Evolutionary conservation across 2,329 filamentous ascomycete genomes (phyloP), one percentile per base, ranked within the genome.

Genomic region (Sclerotinia glacialis): DNA sequence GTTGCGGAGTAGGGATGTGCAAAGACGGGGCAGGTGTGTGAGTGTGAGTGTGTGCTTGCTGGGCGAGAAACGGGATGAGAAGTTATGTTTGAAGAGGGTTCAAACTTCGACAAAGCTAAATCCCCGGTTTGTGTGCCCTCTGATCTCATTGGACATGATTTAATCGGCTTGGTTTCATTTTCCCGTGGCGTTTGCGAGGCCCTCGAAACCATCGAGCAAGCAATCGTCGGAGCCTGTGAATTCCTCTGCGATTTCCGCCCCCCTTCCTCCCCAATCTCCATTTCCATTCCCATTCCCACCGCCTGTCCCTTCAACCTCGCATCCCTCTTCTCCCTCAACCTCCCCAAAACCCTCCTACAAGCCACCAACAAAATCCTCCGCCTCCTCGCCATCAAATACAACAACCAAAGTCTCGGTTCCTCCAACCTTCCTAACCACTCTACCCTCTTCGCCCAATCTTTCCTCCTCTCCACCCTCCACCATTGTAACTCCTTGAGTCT

Each of bases 381-480:
- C 40, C 70, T 37, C 47, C 71, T 69, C 12, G 71, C 70, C 70
- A 73, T 71, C 50, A 72, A 60, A 64, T 70, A 73, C 9, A 72
- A 50, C 26, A 72, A 47, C 71, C 71, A 71, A 5, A 69, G 64
- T 26, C 72, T 65, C 28, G 71, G 69, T 40, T 71, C 71, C 34
- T 67, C 67, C 68, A 73, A 71, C n/a, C 67, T 64, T n/a, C 70
- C 62, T 56, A 73, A 49, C 70, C 71, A 72, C 14, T 71, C 42
- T 26, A 71, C 70, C n/a, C 71, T 67, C 34, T 68, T 67, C 28
- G 69, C 46, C 71, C 70, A 72, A 12, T 70, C 69, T 2, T 26
- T 31, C 31, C 56, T 68, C 62, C 71, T 60, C 9, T 65, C 63
- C 42, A 68, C 34, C 8, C 68, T 66, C 69, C 69, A 73, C 71